Base-by-base conservation (phyloP, 1,139 yeast species). In the Taphrina pruni region DNA sequence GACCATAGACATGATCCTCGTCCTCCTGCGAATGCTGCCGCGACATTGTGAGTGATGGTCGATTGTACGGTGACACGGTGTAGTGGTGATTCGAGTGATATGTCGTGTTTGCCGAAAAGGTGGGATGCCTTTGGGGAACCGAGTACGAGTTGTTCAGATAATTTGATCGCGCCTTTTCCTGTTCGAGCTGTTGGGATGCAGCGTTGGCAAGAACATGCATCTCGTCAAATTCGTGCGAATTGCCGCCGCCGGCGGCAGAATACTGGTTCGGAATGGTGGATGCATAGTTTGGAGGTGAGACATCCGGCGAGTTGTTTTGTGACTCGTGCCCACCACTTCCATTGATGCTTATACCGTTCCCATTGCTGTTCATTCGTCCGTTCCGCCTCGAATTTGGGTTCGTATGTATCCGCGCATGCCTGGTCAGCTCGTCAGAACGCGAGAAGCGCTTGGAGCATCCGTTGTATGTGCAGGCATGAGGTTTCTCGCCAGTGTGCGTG, bases 401-500 rank as follows among this genome's bases (percentile, higher is more conserved):
- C 8, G 66, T 65, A 55, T 93, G 98, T 70, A 92, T 93, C 73
- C 97, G 82, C 60, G 89, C 83, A 78, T 93, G 98, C 74, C 98
- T 83, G 43, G 97, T 93, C 72, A 93, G 82, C 79, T 93, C 98
- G 78, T 93, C 98, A 62, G 92, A 86, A 70, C 98, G 83, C 67
- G 94, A 87, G 76, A 93, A 93, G 71, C 89, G 85, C 79, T 93
- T 93, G 71, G 85, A 81, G 78, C 98, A 93, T 0, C 96, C 96
- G 0, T 96, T 96, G 75, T 85, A 91, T 7, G 88, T 84, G 78
- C 98, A 93, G 60, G 86, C 87, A 76, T 92, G 97, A 32, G 97
- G 97, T 77, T 91, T 90, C 76, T 92, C 97, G 46, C 98, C 98
- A 0, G 98, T 93, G 77, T 93, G 98, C 6, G 97, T 93, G 72